These are phyloP conservation scores for Pythium folliculosum DNA, from an alignment of 352 stramenopile species.

Conservation along the genomic window DNA sequence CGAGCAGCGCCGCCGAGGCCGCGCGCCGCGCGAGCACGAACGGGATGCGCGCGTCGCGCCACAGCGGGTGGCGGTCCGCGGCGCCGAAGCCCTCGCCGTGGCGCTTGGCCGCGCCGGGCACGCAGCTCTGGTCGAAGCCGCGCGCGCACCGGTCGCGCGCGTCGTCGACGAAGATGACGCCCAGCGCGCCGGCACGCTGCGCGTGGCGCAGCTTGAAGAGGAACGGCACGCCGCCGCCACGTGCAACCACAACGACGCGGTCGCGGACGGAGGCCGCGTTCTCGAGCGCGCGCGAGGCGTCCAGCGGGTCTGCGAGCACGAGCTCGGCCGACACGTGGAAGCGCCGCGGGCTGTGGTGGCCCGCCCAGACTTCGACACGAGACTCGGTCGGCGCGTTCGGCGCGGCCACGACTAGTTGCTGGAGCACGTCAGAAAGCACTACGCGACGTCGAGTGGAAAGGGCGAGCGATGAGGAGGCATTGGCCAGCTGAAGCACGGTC, in stretches of 20 bases:
- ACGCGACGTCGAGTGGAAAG: constrained; percentile 2
- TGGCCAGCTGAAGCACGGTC: not conserved
- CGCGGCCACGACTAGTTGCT: constrained; percentile 36
- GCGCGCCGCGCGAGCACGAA: constrained; percentile 52
- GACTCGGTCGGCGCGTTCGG: constrained; percentile 18
- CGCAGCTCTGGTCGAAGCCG: constrained; percentile 71
- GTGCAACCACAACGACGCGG: constrained; percentile 56
- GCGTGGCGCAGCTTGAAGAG: constrained; percentile 71
- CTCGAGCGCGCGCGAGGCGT: constrained; percentile 50
- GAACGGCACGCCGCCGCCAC: constrained; percentile 49
- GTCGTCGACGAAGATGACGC: constrained; percentile 62
- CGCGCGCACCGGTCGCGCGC: constrained; percentile 38
- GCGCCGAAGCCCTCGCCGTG: constrained; percentile 61
- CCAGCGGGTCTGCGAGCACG: constrained; percentile 58
- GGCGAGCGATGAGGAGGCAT: not conserved
- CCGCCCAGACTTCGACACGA: constrained; percentile 58
- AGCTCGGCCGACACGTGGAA: constrained; percentile 75
- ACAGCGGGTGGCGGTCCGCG: constrained; percentile 54
- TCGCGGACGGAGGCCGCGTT: constrained; percentile 57
- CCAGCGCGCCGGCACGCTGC: constrained; percentile 64
- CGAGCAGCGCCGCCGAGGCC: constrained; percentile 37
- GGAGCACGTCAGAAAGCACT: constrained; percentile 54
- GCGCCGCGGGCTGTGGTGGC: constrained; percentile 61
- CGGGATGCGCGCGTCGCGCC: constrained; percentile 59
- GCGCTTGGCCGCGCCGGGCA: constrained; percentile 50